Evolutionary conservation across 148 eudicot genomes (phyloP).

Genomic region (Camellia sinensis): DNA sequence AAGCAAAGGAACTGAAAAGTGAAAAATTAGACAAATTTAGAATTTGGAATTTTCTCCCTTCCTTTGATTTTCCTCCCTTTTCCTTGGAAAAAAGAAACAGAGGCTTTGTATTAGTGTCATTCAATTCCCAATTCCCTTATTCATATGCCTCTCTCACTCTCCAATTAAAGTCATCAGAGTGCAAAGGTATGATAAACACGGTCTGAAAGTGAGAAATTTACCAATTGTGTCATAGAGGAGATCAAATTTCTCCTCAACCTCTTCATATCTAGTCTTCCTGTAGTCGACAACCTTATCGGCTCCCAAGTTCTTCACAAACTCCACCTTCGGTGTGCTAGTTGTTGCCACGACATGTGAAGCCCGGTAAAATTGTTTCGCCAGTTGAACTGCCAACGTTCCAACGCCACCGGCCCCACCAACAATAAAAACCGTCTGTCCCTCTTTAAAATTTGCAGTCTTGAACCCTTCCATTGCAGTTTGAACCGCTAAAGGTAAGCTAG

Average conservation of each 20-base stretch:
- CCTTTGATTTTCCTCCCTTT: background rate
- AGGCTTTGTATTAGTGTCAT: background rate
- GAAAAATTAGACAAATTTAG: background rate
- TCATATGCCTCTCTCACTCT: background rate
- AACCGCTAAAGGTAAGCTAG: slow-evolving; percentile 45
- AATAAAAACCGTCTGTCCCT: slow-evolving; percentile 32
- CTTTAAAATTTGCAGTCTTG: slow-evolving; percentile 33
- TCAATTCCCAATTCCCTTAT: background rate
- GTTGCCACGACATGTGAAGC: slow-evolving; percentile 48
- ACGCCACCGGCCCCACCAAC: slow-evolving; percentile 64
- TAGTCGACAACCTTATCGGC: slow-evolving; percentile 53
- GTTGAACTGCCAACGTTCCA: slow-evolving; percentile 44
- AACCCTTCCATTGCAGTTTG: slow-evolving; percentile 56
- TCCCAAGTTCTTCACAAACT: slow-evolving; percentile 54
- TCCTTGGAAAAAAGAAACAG: background rate
- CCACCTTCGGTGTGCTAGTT: slow-evolving; percentile 42
- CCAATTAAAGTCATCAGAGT: background rate
- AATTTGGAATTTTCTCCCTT: background rate
- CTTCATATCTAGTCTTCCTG: slow-evolving; percentile 39
- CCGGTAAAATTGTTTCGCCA: slow-evolving; percentile 39
- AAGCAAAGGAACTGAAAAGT: background rate
- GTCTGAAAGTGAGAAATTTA: slow-evolving; percentile 15
- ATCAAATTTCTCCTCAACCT: slow-evolving; percentile 42
- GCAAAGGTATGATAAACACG: background rate
- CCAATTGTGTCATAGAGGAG: slow-evolving; percentile 52